Conservation (phyloP, 495 filamentous ascomycete species). For the Cladorrhinum samala region DNA sequence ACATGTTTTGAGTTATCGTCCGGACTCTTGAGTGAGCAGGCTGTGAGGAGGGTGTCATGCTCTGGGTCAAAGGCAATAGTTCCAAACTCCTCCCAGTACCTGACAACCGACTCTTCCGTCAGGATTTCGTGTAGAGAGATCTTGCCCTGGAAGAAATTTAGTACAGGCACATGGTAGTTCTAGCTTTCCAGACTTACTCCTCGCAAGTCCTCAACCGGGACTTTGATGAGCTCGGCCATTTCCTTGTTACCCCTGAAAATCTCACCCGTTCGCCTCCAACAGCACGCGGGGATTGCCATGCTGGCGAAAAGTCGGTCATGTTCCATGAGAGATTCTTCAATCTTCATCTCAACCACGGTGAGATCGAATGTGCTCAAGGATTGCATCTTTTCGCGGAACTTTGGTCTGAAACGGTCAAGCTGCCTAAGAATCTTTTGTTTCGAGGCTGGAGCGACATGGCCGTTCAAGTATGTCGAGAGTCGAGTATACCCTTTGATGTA, state of each 20-base stretch:
- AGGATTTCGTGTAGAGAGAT: slow-evolving; percentile 94
- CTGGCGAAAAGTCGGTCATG: slow-evolving; percentile 98
- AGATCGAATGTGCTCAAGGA: slow-evolving; percentile 85
- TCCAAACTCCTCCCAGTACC: slow-evolving; percentile 98
- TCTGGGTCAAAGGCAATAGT: slow-evolving; percentile 94
- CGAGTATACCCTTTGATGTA: slow-evolving; percentile 94
- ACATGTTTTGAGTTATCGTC: slow-evolving; percentile 62
- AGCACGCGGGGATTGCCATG: slow-evolving; percentile 97
- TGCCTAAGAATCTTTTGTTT: slow-evolving; percentile 86
- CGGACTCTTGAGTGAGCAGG: slow-evolving; percentile 85
- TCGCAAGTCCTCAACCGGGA: slow-evolving; percentile 82
- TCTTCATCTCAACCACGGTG: slow-evolving; percentile 96
- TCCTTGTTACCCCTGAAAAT: slow-evolving; percentile 98
- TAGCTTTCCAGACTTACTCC: slow-evolving; percentile 86
- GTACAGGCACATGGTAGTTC: background rate
- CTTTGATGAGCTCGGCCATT: slow-evolving; percentile 94
- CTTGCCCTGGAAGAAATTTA: slow-evolving; percentile 60
- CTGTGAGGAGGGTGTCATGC: slow-evolving; percentile 96
- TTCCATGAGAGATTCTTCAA: slow-evolving; percentile 89
- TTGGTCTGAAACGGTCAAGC: slow-evolving; percentile 86
- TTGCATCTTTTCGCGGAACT: slow-evolving; percentile 93
- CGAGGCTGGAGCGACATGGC: slow-evolving; percentile 67
- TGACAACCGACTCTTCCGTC: slow-evolving; percentile 85
- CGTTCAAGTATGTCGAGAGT: slow-evolving; percentile 83
- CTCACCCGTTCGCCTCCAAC: slow-evolving; percentile 94